A percentile compares a stretch with the other conserved stretches of the same genome.
Evolutionary conservation across 2,329 filamentous ascomycete genomes (phyloP).

Genomic region (Trichophyton verrucosum): DNA sequence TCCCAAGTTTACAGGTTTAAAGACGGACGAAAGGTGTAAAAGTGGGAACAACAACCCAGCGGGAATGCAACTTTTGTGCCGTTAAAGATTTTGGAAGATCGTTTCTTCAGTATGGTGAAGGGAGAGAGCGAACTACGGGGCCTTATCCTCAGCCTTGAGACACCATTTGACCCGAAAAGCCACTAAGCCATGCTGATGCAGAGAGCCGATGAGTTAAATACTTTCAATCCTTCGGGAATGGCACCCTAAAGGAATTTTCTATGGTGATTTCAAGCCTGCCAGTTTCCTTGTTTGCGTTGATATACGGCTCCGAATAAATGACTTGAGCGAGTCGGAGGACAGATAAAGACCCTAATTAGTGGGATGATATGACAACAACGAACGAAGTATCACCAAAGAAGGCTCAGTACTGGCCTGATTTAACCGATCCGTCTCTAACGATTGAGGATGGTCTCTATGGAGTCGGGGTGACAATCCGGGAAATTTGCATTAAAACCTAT

Average conservation of each 20-base stretch:
- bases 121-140: conserved; percentile 6
- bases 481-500: conserved; percentile 7
- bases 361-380: conserved; percentile 7
- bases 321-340: conserved; percentile 7
- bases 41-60: conserved; percentile 6
- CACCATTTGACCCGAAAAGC: conserved; percentile 10
- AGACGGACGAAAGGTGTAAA: conserved; percentile 8
- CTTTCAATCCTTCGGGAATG: conserved; percentile 4
- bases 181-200: conserved; percentile 5
- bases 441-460: conserved; percentile 10
- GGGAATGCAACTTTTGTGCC: conserved; percentile 9
- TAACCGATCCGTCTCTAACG: conserved; percentile 8
- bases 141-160: conserved; percentile 8
- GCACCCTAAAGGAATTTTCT: conserved; percentile 9
- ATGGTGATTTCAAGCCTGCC: conserved; percentile 9
- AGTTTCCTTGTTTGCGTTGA: conserved; percentile 9
- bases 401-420: conserved; percentile 10
- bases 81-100: conserved; percentile 8
- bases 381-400: conserved; percentile 9
- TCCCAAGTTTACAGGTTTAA: conserved; percentile 10
- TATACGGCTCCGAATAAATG: conserved; percentile 5
- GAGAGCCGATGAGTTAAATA: conserved; percentile 6
- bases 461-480: conserved; percentile 8
- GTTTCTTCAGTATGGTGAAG: conserved; percentile 6
- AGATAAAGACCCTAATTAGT: conserved; percentile 7